Evolutionary conservation across 2,329 filamentous ascomycete species (phyloP).

Genomic region (Pleoardoris graminearum): DNA sequence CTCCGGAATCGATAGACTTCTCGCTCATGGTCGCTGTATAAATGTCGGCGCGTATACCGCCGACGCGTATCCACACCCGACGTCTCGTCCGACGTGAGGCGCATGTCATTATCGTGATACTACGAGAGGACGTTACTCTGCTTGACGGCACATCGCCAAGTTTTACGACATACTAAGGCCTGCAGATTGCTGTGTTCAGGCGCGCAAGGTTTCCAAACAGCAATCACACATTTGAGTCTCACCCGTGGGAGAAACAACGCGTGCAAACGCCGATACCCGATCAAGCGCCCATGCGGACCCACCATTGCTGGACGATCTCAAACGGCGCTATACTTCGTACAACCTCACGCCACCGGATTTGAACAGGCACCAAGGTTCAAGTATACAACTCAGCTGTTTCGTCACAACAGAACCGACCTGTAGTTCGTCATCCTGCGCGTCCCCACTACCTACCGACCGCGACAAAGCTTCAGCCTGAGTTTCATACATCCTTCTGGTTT

Average conservation of each 20-base stretch:
- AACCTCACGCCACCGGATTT: conserved; percentile 14
- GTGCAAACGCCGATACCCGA: neutral
- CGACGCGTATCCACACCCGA: neutral
- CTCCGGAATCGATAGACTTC: no score
- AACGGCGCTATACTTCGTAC: conserved; percentile 22
- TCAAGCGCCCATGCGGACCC: conserved; percentile 13
- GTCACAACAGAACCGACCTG: neutral
- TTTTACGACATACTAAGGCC: neutral
- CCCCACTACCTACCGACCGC: neutral
- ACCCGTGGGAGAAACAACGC: neutral
- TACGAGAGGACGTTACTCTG: neutral
- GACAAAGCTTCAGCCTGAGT: neutral
- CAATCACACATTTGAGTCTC: conserved; percentile 21
- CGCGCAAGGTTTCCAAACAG: conserved; percentile 34
- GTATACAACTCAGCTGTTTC: conserved; percentile 13
- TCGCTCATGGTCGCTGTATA: no score
- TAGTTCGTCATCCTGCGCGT: conserved; percentile 3
- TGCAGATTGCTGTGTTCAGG: conserved; percentile 12
- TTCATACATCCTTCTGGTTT: conserved; percentile 1
- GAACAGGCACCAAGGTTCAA: conserved; percentile 20
- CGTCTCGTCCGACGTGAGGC: neutral
- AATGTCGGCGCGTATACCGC: neutral
- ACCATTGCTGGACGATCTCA: conserved; percentile 26
- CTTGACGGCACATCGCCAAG: conserved; percentile 1
- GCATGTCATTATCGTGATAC: neutral